Base-by-base conservation (phyloP, 306 rosid genomes). In the Pyrus bretschneideri region DNA sequence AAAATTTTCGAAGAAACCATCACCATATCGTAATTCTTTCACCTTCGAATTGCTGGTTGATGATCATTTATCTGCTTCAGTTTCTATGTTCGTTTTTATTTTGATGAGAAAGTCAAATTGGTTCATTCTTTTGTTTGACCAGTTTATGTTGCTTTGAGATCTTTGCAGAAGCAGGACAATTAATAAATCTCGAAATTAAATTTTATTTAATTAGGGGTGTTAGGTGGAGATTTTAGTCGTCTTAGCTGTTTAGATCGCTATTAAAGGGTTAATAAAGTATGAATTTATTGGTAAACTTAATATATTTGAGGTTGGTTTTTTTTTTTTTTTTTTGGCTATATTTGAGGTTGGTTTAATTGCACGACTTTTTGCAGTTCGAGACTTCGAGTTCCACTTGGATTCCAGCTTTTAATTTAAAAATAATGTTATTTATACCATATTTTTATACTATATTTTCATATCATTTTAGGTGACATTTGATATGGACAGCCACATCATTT, bases 141-240 rank as follows among this genome's bases (percentile, higher is more conserved):
- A 18, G 30, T 33, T 9, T 40, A 23, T 30, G 17, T 29, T 9
- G 46, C 51, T 75, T 19, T 62, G 80, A 51, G 31, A 78, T 59
- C 64, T 10, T 66, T 66, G 58, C 11, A 38, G 42, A 42, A 38
- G 42, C 29, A 42, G 57, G 55, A 49, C 6, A 2, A 72, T 25
- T 25, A 25, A 30, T 59, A 17, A 60, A 73, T 18, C 69, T 52
- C 40, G 15, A 52, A 54, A 54, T 23, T 10, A 52, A 9, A 15
- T 22, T 79, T 51, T 63, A 63, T 65, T 58, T 29, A 33, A 58
- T 67, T 76, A 71, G 46, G 40, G 33, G 70, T 63, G 83, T 75
- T 85, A 21, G 87, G 83, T 82, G 77, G 57, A 27, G 80, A 9
- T 74, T 67, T 80, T 11, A 51, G 29, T 59, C 17, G 33, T 14